phyloP scores from a whole-genome alignment of 306 rosid genomes.

The Cicer chorassanicum region DNA sequence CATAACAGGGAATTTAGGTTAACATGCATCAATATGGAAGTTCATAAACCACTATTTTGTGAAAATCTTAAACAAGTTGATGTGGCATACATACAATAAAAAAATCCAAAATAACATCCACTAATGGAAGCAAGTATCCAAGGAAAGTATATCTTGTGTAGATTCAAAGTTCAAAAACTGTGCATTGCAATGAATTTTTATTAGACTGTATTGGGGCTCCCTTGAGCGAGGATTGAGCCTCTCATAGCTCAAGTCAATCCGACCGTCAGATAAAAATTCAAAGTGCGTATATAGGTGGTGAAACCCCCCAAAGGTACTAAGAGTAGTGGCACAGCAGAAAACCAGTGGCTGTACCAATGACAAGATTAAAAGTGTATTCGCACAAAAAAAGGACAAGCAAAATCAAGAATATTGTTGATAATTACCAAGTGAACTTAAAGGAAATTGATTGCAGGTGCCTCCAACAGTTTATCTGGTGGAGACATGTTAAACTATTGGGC shows the following conservation, averaged over 20 bases:
- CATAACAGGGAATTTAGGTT: neutral
- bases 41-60: constrained; percentile 18
- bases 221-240: too few species aligned
- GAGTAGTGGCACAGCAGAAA: neutral
- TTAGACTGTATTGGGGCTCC: too few species aligned
- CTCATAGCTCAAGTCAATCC: too few species aligned
- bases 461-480: constrained; percentile 24
- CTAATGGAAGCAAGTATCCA: constrained; percentile 5
- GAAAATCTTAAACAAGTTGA: neutral
- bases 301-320: too few species aligned
- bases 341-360: neutral
- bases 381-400: neutral
- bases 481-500: constrained; percentile 15
- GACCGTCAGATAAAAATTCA: too few species aligned
- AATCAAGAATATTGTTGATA: neutral
- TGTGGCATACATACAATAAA: neutral
- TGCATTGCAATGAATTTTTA: too few species aligned
- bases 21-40: constrained; percentile 29
- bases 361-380: constrained; percentile 16
- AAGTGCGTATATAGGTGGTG: too few species aligned
- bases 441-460: constrained; percentile 14
- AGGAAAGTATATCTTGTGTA: neutral
- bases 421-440: constrained; percentile 1
- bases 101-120: constrained; percentile 13
- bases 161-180: too few species aligned